Evolutionary conservation across 192 early-diverging fungal genomes (phyloP), one percentile per base, ranked within the genome.

Genomic region (Gigaspora rosea): DNA sequence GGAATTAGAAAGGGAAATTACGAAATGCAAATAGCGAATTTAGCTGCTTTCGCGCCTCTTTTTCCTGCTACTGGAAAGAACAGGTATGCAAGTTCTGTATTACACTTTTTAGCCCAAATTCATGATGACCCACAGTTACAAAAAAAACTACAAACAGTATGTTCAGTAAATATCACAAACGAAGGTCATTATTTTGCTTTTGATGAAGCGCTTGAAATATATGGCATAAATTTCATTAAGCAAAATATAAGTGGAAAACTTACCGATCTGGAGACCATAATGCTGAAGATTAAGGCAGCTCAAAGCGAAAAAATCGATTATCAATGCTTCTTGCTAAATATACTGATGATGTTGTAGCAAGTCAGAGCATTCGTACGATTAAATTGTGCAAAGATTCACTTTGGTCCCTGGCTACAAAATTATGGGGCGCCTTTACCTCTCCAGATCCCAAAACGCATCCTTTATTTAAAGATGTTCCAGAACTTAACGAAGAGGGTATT

Each of bases 241-340:
- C 48, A 69, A 69, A 69, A 69, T 50, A 69, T 69, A n/a, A 48
- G 18, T 69, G 48, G 67, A 49, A 69, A 69, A 48, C 48, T 69
- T 47, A 69, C 48, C 18, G 48, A 69, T 6, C 48, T 48, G 49
- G 3, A 12, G 18, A 69, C 48, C 9, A 8, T 69, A 50, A 69
- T 69, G 48, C 41, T 50, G 35, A 69, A 69, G 48, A 69, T 69
- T 69, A 69, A 69, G 48, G 48, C 48, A 49, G 48, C 35, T 69
- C 67, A 69, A 48, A 69, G 46, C 18, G 67, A 69, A 36, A 69
- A 69, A 47, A 69, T 69, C 48, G 18, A 48, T 69, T 69, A 20
- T 69, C 48, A 69, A 69, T 69, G 48, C 36, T 69, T 46, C 67
- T 69, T 69, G 49, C 67, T 22, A 3, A 46, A 69, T 69, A 69